Conservation (phyloP, 2,329 filamentous ascomycete genomes). For the Verticillium longisporum region DNA sequence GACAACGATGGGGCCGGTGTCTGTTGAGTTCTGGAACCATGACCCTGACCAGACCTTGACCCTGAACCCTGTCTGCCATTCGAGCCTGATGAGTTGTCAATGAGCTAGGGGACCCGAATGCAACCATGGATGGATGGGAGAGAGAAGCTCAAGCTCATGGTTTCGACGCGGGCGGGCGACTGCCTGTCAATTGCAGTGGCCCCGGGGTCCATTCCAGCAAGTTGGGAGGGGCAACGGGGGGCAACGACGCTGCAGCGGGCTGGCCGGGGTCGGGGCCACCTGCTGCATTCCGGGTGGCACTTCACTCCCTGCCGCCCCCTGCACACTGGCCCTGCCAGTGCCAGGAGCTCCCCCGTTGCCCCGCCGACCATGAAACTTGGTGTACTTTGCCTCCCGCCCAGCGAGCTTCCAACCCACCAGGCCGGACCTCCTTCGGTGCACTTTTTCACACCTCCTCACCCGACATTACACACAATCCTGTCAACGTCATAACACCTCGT, state of each 20-base stretch:
- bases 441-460: constrained; percentile 10
- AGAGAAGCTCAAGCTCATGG: not conserved
- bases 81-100: too few relatives aligned
- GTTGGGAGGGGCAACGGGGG: not conserved
- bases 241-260: not conserved
- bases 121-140: too few relatives aligned
- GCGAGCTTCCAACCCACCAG: not conserved
- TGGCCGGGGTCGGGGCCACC: not conserved
- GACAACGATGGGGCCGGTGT: not conserved
- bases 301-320: constrained; percentile 3
- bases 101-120: too few relatives aligned
- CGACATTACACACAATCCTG: constrained; percentile 4
- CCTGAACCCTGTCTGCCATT: too few relatives aligned
- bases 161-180: not conserved
- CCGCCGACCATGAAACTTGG: constrained; percentile 12
- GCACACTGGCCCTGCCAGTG: constrained; percentile 2
- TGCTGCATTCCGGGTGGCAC: not conserved
- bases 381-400: constrained; percentile 7
- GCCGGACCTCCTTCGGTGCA: constrained; percentile 3
- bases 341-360: constrained; percentile 8
- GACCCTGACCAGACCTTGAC: too few relatives aligned
- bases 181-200: not conserved
- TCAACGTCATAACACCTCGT: constrained; percentile 3
- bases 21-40: not conserved
- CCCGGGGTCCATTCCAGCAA: not conserved